These are phyloP conservation scores for Ilex paraguariensis DNA, from an alignment of 305 asterid genomes.

Conservation along the genomic window DNA sequence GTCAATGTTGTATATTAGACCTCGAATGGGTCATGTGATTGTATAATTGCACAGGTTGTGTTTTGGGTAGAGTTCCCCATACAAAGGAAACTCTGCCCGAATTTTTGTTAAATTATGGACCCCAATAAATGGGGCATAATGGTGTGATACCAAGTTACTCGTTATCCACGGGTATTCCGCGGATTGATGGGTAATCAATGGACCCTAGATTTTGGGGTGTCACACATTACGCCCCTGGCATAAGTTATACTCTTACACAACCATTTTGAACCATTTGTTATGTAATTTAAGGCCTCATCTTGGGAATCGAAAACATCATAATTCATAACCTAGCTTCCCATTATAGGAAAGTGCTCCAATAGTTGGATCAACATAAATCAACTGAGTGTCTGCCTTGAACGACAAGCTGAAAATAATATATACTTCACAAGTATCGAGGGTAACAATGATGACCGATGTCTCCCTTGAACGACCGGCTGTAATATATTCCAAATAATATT, in stretches of 20 bases:
- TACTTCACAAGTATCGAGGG: slow-evolving; percentile 88
- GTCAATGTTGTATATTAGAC: too few species aligned
- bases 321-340: slow-evolving; percentile 66
- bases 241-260: slow-evolving; percentile 57
- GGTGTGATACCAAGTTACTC: too few species aligned
- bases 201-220: too few species aligned
- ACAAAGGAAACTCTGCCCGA: too few species aligned
- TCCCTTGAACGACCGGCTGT: slow-evolving; percentile 58
- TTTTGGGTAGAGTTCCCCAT: too few species aligned
- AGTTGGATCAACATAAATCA: slow-evolving; percentile 94
- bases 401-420: slow-evolving; percentile 75
- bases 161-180: too few species aligned
- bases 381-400: slow-evolving; percentile 82
- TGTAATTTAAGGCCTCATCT: slow-evolving; percentile 67
- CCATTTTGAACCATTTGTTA: slow-evolving; percentile 79
- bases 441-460: slow-evolving; percentile 76
- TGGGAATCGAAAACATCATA: slow-evolving; percentile 83
- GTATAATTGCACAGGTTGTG: too few species aligned
- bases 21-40: too few species aligned
- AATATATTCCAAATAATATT: slow-evolving; percentile 12
- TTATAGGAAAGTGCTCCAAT: slow-evolving; percentile 73
- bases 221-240: slow-evolving; percentile 50
- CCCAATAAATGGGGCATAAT: too few species aligned
- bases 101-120: too few species aligned
- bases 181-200: too few species aligned